Base-by-base conservation (phyloP, 139 green algal genomes). In the Nannochloris sp. region DNA sequence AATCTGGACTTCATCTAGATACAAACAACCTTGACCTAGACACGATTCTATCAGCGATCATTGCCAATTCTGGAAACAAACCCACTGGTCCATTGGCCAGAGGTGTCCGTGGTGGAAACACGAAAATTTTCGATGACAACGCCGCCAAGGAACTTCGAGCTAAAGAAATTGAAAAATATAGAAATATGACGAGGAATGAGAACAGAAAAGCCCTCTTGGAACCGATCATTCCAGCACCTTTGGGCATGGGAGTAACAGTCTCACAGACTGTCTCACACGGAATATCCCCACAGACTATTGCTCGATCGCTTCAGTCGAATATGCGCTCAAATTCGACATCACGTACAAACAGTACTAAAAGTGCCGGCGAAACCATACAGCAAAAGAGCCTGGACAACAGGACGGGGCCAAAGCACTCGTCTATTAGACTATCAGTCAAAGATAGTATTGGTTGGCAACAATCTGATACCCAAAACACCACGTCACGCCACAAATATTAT, bases 21-120 rank as follows among this genome's bases (percentile, higher is more conserved):
- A 6, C 14, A 20, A 23, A 20, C 16, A 53, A 53, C n/a, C n/a
- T 53, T 20, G 46, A 70, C 33, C 12, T 74, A 20, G 68, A 70
- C 17, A 48, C n/a, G 2, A 57, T 58, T 11, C 17, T 69, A 36
- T 60, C 68, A 4, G 23, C 59, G 20, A 46, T 74, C 33, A 65
- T 74, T 26, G 59, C 51, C n/a, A 69, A 59, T 11, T 25, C 68
- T 3, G 68, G 68, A 33, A 69, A 74, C 13, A 69, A 61, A 16
- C 51, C 68, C 9, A 69, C 61, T 9, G 68, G 68, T 4, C 68
- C 68, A 14, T 51, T 74, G 40, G 68, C 58, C 17, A 59, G 45
- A 46, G 67, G 67, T 20, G 59, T 66, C 20, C 37, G 56, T 26
- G 20, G 33, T 11, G 65, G 36, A 25, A 23, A 49, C 13, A 37